Conservation (phyloP, 495 filamentous ascomycete genomes). For the Glarea lozoyensis region DNA sequence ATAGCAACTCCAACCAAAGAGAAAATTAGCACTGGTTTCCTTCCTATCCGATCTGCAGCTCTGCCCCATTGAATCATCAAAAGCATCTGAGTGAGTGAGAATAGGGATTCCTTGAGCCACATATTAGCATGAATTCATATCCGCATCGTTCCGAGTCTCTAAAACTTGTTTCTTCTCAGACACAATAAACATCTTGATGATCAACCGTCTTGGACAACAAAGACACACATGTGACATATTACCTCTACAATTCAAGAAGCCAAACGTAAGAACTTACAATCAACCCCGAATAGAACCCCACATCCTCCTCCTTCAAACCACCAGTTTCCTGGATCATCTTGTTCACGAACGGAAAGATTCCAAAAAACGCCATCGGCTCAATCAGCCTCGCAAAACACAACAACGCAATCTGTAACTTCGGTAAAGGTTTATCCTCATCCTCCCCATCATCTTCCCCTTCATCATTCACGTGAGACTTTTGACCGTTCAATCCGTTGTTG, state of each 20-base stretch:
- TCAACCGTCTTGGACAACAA: too few relatives aligned
- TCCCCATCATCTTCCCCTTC: slow-evolving; percentile 3
- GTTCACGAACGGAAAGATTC: slow-evolving; percentile 67
- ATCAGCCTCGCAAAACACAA: slow-evolving; percentile 60
- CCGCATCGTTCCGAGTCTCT: background rate
- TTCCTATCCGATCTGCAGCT: slow-evolving; percentile 54
- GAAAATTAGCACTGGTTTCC: slow-evolving; percentile 57
- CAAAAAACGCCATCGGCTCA: slow-evolving; percentile 69
- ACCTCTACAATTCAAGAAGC: background rate
- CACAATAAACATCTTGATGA: too few relatives aligned
- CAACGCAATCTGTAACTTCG: slow-evolving; percentile 48
- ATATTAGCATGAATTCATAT: slow-evolving; percentile 3
- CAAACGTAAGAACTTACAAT: slow-evolving; percentile 32
- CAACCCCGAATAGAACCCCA: slow-evolving; percentile 63
- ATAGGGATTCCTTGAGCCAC: slow-evolving; percentile 49
- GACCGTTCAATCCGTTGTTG: background rate
- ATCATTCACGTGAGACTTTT: background rate
- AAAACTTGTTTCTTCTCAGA: too few relatives aligned
- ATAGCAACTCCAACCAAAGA: slow-evolving; percentile 50
- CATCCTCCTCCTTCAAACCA: slow-evolving; percentile 41
- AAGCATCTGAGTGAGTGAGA: slow-evolving; percentile 55
- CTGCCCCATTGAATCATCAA: slow-evolving; percentile 43
- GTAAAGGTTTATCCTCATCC: slow-evolving; percentile 36
- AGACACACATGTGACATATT: too few relatives aligned
- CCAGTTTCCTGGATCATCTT: slow-evolving; percentile 59